Evolutionary conservation across 345 rosid species (phyloP).

Genomic region (Erodium maritimum): DNA sequence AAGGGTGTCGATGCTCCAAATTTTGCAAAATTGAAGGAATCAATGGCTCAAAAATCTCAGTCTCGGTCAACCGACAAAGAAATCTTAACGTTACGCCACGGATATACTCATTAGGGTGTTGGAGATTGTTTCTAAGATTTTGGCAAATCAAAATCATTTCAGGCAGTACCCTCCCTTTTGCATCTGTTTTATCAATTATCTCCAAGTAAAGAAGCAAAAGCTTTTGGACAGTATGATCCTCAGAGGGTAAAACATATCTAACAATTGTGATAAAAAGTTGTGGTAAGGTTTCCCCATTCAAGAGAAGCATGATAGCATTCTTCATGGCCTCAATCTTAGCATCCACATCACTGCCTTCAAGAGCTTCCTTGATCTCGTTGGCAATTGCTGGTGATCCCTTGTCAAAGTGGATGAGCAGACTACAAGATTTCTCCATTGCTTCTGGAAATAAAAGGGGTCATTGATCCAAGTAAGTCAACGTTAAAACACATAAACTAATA

Average conservation of each 20-base stretch:
- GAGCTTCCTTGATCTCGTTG: constrained; percentile 88
- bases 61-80: constrained; percentile 60
- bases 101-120: constrained; percentile 89
- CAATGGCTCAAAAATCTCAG: constrained; percentile 58
- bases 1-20: constrained; percentile 66
- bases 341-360: constrained; percentile 59
- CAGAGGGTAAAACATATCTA: constrained; percentile 81
- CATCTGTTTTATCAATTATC: constrained; percentile 80
- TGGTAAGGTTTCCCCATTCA: constrained; percentile 86
- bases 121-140: constrained; percentile 86
- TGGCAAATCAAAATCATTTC: constrained; percentile 97
- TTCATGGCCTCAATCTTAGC: constrained; percentile 73
- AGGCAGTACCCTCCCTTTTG: constrained; percentile 65
- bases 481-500: too few species aligned
- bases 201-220: constrained; percentile 77
- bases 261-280: constrained; percentile 91
- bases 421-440: constrained; percentile 82
- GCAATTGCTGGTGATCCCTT: constrained; percentile 76
- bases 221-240: constrained; percentile 89
- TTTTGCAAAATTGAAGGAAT: constrained; percentile 64
- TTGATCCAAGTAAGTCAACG: too few species aligned
- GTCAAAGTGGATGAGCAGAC: constrained; percentile 70
- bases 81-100: constrained; percentile 75
- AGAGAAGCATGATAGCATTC: constrained; percentile 81
- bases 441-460: constrained; percentile 2